A percentile compares a stretch with the other conserved stretches of the same genome.
Conservation (phyloP, 2,329 filamentous ascomycete species). For the Stagonosporopsis tanaceti region DNA sequence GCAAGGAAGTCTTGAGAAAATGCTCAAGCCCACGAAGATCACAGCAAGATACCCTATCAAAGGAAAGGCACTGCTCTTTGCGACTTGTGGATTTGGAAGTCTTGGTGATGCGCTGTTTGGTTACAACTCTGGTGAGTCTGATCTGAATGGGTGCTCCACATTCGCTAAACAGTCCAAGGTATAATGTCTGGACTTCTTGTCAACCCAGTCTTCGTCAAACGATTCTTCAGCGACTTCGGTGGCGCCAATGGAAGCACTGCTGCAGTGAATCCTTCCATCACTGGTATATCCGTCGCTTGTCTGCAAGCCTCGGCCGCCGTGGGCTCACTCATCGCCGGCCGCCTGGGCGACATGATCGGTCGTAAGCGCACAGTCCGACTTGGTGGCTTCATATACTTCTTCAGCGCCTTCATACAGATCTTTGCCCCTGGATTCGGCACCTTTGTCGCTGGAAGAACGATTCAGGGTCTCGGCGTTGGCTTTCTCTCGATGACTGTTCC, state of each 20-base stretch:
- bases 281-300: conserved; percentile 49
- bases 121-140: conserved; percentile 50
- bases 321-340: conserved; percentile 46
- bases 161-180: conserved; percentile 32
- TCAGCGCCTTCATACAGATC: conserved; percentile 50
- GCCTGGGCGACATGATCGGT: conserved; percentile 49
- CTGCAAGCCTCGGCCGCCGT: conserved; percentile 49
- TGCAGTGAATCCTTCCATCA: conserved; percentile 50
- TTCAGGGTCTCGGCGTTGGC: conserved; percentile 48
- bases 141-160: conserved; percentile 1
- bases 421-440: conserved; percentile 47
- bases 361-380: conserved; percentile 49
- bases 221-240: conserved; percentile 51
- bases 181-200: conserved; percentile 54
- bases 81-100: conserved; percentile 53
- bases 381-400: conserved; percentile 50
- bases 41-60: conserved; percentile 51
- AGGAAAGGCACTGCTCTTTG: conserved; percentile 47
- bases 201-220: conserved; percentile 51
- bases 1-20: conserved; percentile 45
- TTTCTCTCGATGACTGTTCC: conserved; percentile 50
- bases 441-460: conserved; percentile 47
- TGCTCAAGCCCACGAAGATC: conserved; percentile 49
- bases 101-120: conserved; percentile 54
- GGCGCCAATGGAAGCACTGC: conserved; percentile 46